Conservation (phyloP, 768 basidiomycete genomes). For the Termitomyces sp. region DNA sequence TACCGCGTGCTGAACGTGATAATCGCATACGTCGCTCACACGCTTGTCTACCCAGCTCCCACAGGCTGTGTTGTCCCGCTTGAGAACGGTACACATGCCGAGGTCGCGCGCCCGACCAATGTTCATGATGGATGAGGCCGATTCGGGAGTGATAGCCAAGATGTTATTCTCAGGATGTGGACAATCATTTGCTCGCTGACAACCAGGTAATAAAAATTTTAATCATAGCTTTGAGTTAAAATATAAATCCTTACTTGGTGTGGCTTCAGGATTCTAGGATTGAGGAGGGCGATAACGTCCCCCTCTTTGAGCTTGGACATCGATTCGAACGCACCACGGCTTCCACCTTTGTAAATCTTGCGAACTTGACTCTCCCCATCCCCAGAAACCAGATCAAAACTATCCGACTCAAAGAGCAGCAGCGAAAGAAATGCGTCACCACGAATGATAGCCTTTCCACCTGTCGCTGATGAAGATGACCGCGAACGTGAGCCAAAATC, state of each 20-base stretch:
- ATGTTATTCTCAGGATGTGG: slow-evolving; percentile 81
- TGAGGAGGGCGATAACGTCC: slow-evolving; percentile 85
- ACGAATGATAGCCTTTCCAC: slow-evolving; percentile 52
- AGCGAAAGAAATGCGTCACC: slow-evolving; percentile 85
- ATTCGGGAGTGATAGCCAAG: slow-evolving; percentile 83
- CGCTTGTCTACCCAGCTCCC: slow-evolving; percentile 91
- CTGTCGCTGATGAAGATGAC: slow-evolving; percentile 47
- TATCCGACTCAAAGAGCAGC: slow-evolving; percentile 85
- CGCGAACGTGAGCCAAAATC: slow-evolving; percentile 70
- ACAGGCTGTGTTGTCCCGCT: slow-evolving; percentile 77
- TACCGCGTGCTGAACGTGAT: slow-evolving; percentile 81
- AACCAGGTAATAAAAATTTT: background rate
- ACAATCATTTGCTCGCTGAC: slow-evolving; percentile 41
- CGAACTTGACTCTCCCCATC: slow-evolving; percentile 47
- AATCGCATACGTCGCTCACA: slow-evolving; percentile 85
- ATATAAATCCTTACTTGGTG: slow-evolving; percentile 53
- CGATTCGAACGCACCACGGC: slow-evolving; percentile 87
- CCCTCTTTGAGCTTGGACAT: slow-evolving; percentile 85
- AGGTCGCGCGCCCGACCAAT: slow-evolving; percentile 87
- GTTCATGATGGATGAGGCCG: slow-evolving; percentile 72
- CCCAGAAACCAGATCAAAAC: slow-evolving; percentile 48
- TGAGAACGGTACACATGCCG: slow-evolving; percentile 74
- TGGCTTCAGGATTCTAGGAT: slow-evolving; percentile 83
- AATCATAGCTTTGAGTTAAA: background rate
- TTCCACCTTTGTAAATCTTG: slow-evolving; percentile 82